Percentiles rank a stretch among this genome's conserved stretches.
Conservation (phyloP, 352 stramenopile species). For the Globisporangium cederbergense region DNA sequence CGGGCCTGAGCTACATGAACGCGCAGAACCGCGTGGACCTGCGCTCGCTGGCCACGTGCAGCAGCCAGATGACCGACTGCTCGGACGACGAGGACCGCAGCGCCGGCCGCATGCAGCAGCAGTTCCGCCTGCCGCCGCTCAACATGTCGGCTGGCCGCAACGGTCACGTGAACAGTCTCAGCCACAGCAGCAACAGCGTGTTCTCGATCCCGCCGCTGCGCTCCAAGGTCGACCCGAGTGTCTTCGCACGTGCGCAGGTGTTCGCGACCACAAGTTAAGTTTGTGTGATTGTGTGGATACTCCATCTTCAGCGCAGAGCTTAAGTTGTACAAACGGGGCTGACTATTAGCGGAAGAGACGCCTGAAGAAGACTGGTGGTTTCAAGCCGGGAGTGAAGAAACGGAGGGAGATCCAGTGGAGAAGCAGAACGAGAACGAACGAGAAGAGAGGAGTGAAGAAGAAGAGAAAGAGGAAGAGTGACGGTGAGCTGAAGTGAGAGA, state of each 20-base stretch:
- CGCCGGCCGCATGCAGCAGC: conserved; percentile 20
- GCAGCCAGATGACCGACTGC: conserved; percentile 13
- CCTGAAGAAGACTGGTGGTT: neutral
- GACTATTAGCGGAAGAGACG: neutral
- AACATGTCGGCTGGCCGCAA: conserved; percentile 39
- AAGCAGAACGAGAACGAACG: neutral
- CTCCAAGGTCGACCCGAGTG: conserved; percentile 74
- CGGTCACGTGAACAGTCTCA: neutral
- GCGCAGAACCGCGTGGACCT: conserved; percentile 34
- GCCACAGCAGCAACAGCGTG: conserved; percentile 18
- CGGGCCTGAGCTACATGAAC: conserved; percentile 50
- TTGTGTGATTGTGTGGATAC: neutral
- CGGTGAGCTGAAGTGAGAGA: neutral
- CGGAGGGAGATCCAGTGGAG: conserved; percentile 4
- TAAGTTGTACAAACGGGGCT: neutral
- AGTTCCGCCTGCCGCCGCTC: conserved; percentile 57
- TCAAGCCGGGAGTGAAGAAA: neutral
- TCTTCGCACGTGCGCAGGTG: conserved; percentile 51
- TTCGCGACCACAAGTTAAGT: conserved; percentile 47
- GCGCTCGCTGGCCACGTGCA: conserved; percentile 16
- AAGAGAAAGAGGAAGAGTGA: conserved; percentile 4
- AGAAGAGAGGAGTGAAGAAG: neutral
- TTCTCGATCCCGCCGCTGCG: conserved; percentile 72
- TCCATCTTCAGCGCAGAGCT: neutral
- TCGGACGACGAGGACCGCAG: conserved; percentile 28